phyloP scores from a whole-genome alignment of 1,284 basidiomycete genomes.

The Puccinia polysora region DNA sequence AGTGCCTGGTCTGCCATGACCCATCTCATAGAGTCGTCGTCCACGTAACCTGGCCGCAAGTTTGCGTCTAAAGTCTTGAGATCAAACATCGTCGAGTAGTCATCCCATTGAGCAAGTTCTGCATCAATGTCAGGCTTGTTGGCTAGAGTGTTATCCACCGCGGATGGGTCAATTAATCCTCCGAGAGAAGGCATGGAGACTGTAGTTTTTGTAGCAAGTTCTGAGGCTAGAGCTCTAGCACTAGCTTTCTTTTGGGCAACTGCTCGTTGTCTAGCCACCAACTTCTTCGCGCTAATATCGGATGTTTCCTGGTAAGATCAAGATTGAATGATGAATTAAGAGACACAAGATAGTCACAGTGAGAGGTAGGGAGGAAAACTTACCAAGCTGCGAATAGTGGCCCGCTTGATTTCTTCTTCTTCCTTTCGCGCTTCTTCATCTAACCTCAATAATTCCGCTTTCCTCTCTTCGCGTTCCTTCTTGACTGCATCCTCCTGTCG shows the following conservation, averaged over 20 bases:
- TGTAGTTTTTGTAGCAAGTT: conserved; percentile 33
- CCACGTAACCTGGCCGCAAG: conserved; percentile 20
- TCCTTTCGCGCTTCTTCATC: conserved; percentile 39
- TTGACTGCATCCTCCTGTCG: conserved; percentile 65
- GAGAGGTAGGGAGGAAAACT: not conserved
- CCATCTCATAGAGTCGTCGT: conserved; percentile 34
- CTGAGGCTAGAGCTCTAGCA: conserved; percentile 26
- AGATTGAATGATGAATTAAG: not conserved
- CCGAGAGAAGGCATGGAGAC: conserved; percentile 19
- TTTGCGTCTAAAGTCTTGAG: conserved; percentile 18
- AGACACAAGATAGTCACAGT: no score
- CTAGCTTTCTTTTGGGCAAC: conserved; percentile 32
- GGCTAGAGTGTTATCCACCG: not conserved
- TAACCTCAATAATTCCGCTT: conserved; percentile 30
- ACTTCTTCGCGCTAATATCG: conserved; percentile 31
- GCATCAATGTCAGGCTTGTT: conserved; percentile 36
- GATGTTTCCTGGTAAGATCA: conserved; percentile 16
- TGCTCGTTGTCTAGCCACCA: conserved; percentile 28
- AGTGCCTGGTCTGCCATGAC: conserved; percentile 28
- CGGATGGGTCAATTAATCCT: conserved; percentile 26
- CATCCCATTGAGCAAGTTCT: conserved; percentile 29
- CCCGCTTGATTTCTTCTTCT: conserved; percentile 36
- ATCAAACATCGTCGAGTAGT: conserved; percentile 38
- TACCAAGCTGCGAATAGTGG: conserved; percentile 39
- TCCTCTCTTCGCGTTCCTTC: conserved; percentile 33